Evolutionary conservation across 169 alveolate genomes (phyloP).

Genomic region (Sarcocystis neurona): DNA sequence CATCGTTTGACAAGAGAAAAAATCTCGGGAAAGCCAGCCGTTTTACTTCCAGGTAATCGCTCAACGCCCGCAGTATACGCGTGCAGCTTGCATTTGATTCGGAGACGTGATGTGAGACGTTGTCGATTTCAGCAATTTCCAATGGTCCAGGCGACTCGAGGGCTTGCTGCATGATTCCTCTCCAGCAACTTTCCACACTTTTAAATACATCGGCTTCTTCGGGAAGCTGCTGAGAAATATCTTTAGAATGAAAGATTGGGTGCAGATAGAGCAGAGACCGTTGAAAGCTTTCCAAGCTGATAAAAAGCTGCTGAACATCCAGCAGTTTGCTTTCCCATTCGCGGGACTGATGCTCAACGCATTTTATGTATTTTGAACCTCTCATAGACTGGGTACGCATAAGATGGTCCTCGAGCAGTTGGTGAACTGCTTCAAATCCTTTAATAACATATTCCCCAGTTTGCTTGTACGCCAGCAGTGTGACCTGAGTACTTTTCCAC

Average conservation of each 20-base stretch:
- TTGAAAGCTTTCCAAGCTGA: slow-evolving; percentile 72
- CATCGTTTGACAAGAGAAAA: slow-evolving; percentile 94
- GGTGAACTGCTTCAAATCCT: slow-evolving; percentile 82
- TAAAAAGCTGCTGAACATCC: slow-evolving; percentile 70
- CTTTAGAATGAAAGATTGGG: slow-evolving; percentile 83
- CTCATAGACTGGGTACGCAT: slow-evolving; percentile 82
- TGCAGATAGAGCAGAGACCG: slow-evolving; percentile 77
- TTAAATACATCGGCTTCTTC: slow-evolving; percentile 73
- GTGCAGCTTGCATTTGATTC: slow-evolving; percentile 86
- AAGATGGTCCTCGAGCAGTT: slow-evolving; percentile 84
- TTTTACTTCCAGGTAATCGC: slow-evolving; percentile 91
- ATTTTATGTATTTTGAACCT: slow-evolving; percentile 82
- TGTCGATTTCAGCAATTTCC: slow-evolving; percentile 78
- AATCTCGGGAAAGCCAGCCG: slow-evolving; percentile 87
- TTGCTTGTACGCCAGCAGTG: slow-evolving; percentile 75
- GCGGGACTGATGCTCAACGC: slow-evolving; percentile 79
- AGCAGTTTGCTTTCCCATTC: slow-evolving; percentile 86
- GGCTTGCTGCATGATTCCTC: slow-evolving; percentile 58
- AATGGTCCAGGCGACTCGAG: slow-evolving; percentile 65
- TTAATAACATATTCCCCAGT: slow-evolving; percentile 77
- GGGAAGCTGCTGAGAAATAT: slow-evolving; percentile 78
- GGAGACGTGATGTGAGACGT: slow-evolving; percentile 74
- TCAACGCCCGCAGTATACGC: slow-evolving; percentile 84
- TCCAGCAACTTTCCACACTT: slow-evolving; percentile 68
- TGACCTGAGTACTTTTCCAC: slow-evolving; percentile 83